These are phyloP conservation scores for Linderniella brevidens DNA, from an alignment of 257 asterid genomes.

Conservation along the genomic window DNA sequence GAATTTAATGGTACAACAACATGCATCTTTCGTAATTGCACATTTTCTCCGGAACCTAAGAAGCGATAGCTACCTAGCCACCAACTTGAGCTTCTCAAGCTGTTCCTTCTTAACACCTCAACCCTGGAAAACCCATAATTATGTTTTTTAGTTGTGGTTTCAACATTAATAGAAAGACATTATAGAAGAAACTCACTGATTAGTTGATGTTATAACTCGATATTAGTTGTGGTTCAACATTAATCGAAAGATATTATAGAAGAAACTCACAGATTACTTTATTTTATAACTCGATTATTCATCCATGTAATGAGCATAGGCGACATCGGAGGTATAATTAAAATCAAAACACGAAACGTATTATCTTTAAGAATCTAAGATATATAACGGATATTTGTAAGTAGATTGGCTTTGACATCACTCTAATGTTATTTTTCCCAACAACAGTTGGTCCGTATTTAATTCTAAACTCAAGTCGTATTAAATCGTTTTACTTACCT, in stretches of 20 bases:
- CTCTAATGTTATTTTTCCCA: conserved; percentile 38
- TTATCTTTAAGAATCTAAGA: background rate
- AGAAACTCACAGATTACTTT: too few relatives aligned
- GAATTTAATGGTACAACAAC: background rate
- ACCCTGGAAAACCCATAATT: conserved; percentile 5
- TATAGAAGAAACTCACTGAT: too few relatives aligned
- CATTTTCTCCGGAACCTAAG: background rate
- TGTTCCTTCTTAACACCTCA: too few relatives aligned
- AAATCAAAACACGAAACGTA: background rate
- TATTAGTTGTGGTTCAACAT: background rate
- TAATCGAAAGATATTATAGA: too few relatives aligned
- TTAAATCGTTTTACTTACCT: background rate
- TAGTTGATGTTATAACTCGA: too few relatives aligned
- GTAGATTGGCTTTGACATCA: conserved; percentile 36
- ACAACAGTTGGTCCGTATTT: conserved; percentile 16
- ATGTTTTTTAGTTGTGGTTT: background rate
- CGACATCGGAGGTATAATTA: too few relatives aligned
- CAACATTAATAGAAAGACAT: background rate
- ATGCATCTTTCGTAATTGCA: background rate
- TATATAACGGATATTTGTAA: conserved; percentile 10
- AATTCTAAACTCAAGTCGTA: background rate
- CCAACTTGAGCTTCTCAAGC: conserved; percentile 15
- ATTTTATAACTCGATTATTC: too few relatives aligned
- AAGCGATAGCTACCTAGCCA: conserved; percentile 18
- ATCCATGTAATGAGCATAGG: too few relatives aligned